These are phyloP conservation scores for Penicillium sp. DNA, from an alignment of 2,329 filamentous ascomycete species.

Conservation along the genomic window DNA sequence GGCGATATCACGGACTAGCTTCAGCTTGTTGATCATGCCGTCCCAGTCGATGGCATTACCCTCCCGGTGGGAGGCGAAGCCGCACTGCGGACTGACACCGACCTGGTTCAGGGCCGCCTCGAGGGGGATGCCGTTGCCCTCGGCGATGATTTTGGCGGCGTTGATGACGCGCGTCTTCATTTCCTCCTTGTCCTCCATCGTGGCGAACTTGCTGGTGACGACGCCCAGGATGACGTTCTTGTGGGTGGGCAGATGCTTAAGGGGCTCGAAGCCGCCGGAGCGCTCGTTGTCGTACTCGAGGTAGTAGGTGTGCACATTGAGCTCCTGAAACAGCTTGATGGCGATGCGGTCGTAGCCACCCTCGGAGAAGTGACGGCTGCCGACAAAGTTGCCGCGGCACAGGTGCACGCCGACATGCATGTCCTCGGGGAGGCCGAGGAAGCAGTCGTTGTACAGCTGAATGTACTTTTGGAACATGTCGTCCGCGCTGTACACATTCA, in stretches of 20 bases:
- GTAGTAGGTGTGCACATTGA: slow-evolving; percentile 66
- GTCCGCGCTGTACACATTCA: slow-evolving; percentile 66
- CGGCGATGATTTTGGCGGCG: slow-evolving; percentile 66
- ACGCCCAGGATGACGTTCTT: slow-evolving; percentile 64
- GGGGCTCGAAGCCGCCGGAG: slow-evolving; percentile 64
- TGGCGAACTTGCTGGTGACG: slow-evolving; percentile 61
- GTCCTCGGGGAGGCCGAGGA: slow-evolving; percentile 62
- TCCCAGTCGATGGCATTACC: slow-evolving; percentile 67
- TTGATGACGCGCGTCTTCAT: slow-evolving; percentile 59
- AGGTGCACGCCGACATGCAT: slow-evolving; percentile 76
- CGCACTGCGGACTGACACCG: slow-evolving; percentile 68
- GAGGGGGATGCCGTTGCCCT: slow-evolving; percentile 61
- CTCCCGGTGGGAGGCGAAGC: slow-evolving; percentile 70
- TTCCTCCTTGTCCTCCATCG: slow-evolving; percentile 62
- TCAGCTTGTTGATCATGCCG: slow-evolving; percentile 71
- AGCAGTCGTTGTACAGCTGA: slow-evolving; percentile 69
- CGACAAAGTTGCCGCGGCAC: slow-evolving; percentile 65
- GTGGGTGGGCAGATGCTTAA: slow-evolving; percentile 58
- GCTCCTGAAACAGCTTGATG: slow-evolving; percentile 61
- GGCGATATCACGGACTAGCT: slow-evolving; percentile 67
- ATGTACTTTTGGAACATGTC: slow-evolving; percentile 74
- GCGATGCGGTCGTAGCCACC: slow-evolving; percentile 67
- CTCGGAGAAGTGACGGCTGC: slow-evolving; percentile 63
- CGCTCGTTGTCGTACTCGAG: slow-evolving; percentile 67
- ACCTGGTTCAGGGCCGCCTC: slow-evolving; percentile 68